Conservation (phyloP, 2,329 filamentous ascomycete species). For the Claviceps cyperi region DNA sequence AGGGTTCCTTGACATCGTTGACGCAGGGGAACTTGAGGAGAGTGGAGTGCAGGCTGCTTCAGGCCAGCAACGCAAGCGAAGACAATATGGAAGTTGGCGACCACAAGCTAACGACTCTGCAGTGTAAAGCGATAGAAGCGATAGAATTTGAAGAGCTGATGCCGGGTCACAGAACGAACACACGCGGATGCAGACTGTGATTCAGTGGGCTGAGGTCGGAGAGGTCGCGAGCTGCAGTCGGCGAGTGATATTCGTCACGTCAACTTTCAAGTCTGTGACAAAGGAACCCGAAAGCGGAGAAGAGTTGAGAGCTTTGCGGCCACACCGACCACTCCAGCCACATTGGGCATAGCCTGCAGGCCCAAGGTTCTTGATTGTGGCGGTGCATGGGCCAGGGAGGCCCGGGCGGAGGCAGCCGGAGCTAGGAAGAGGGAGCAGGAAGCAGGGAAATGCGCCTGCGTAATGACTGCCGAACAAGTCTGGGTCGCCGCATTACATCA, state of each 20-base stretch:
- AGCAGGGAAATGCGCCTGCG: not conserved
- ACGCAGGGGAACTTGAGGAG: not conserved
- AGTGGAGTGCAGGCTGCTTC: not conserved
- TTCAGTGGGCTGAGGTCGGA: not conserved
- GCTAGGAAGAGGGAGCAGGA: not conserved
- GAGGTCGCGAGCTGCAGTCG: not conserved
- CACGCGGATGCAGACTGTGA: not conserved
- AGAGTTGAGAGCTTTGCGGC: not conserved
- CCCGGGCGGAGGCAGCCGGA: slow-evolving; percentile 3
- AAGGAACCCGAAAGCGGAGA: not conserved
- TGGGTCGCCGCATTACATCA: slow-evolving; percentile 12
- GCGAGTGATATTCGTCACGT: not conserved
- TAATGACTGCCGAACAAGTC: not conserved
- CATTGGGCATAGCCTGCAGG: not conserved
- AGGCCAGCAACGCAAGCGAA: not conserved
- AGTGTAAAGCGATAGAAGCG: not conserved
- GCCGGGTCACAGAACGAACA: not conserved
- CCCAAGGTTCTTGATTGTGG: not conserved
- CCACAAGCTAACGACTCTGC: not conserved
- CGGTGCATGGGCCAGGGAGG: slow-evolving; percentile 1
- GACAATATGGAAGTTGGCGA: not conserved
- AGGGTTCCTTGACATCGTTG: slow-evolving; percentile 19
- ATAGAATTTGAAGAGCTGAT: not conserved
- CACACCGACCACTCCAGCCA: not conserved
- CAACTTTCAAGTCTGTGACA: not conserved